Evolutionary conservation across 2,329 filamentous ascomycete species (phyloP).

Genomic region (Fusarium longipes): DNA sequence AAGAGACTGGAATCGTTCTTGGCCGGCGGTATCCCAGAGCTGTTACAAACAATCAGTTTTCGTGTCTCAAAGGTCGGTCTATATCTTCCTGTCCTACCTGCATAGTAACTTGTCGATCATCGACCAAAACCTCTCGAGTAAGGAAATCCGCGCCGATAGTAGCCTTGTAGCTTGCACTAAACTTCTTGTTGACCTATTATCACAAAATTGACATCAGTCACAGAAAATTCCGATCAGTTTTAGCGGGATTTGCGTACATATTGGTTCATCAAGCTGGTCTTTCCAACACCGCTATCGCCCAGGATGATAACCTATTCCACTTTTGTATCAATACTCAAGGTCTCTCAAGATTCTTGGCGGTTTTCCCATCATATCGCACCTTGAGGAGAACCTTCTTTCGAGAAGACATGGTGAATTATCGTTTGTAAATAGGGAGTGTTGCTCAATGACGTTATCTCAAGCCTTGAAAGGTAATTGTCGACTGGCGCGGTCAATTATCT

Average conservation of each 20-base stretch:
- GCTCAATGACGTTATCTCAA: conserved; percentile 50
- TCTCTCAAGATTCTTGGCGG: neutral
- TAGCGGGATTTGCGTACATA: conserved; percentile 75
- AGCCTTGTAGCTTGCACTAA: conserved; percentile 99
- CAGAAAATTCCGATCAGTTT: neutral
- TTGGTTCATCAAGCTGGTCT: conserved; percentile 99
- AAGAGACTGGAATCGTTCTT: conserved; percentile 96
- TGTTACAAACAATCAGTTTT: conserved; percentile 52
- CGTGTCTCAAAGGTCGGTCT: neutral
- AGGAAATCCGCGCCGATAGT: conserved; percentile 99
- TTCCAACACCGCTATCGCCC: conserved; percentile 97
- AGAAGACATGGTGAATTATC: conserved; percentile 71
- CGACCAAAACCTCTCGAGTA: conserved; percentile 96
- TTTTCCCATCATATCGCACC: conserved; percentile 60
- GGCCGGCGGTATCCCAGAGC: conserved; percentile 98
- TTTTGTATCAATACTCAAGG: conserved; percentile 28
- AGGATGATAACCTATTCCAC: conserved; percentile 90
- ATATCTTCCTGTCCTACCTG: conserved; percentile 69
- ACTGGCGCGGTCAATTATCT: conserved; percentile 19
- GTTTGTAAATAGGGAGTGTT: conserved; percentile 33
- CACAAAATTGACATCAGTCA: conserved; percentile 22
- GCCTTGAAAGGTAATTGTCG: conserved; percentile 37
- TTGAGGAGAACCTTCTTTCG: conserved; percentile 92
- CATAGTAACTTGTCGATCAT: conserved; percentile 98
- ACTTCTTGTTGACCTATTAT: conserved; percentile 97